Conservation (phyloP, 768 basidiomycete genomes). For the Imleria badia region DNA sequence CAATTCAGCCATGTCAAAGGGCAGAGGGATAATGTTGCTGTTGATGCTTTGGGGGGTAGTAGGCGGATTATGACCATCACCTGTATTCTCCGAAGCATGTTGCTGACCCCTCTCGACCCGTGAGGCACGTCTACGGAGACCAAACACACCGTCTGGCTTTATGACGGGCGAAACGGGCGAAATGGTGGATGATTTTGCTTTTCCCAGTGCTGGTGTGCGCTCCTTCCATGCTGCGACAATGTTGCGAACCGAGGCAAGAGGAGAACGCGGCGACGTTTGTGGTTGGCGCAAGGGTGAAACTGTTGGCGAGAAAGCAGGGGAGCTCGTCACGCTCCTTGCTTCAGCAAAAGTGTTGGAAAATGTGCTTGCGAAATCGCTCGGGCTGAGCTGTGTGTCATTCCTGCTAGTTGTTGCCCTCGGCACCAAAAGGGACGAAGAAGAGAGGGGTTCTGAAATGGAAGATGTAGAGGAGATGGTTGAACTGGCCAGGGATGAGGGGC, state of each 20-base stretch:
- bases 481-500: slow-evolving; percentile 45
- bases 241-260: slow-evolving; percentile 72
- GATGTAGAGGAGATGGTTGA: slow-evolving; percentile 33
- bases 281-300: slow-evolving; percentile 59
- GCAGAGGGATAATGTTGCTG: slow-evolving; percentile 40
- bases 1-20: slow-evolving; percentile 48
- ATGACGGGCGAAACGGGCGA: slow-evolving; percentile 40
- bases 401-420: slow-evolving; percentile 33
- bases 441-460: slow-evolving; percentile 23
- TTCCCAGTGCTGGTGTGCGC: slow-evolving; percentile 50
- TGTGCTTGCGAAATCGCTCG: slow-evolving; percentile 37
- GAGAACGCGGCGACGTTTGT: slow-evolving; percentile 66
- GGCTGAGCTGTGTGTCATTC: slow-evolving; percentile 34
- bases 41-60: slow-evolving; percentile 30
- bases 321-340: slow-evolving; percentile 24
- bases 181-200: slow-evolving; percentile 36
- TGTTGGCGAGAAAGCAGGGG: slow-evolving; percentile 39
- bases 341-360: slow-evolving; percentile 43
- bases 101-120: slow-evolving; percentile 24
- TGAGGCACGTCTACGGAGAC: slow-evolving; percentile 34
- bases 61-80: slow-evolving; percentile 10
- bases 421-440: slow-evolving; percentile 47
- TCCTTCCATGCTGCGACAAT: slow-evolving; percentile 82
- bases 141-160: slow-evolving; percentile 30
- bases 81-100: slow-evolving; percentile 6